Conservation (phyloP, 1,284 basidiomycete genomes). For the Melampsora abietis-canadensis region DNA sequence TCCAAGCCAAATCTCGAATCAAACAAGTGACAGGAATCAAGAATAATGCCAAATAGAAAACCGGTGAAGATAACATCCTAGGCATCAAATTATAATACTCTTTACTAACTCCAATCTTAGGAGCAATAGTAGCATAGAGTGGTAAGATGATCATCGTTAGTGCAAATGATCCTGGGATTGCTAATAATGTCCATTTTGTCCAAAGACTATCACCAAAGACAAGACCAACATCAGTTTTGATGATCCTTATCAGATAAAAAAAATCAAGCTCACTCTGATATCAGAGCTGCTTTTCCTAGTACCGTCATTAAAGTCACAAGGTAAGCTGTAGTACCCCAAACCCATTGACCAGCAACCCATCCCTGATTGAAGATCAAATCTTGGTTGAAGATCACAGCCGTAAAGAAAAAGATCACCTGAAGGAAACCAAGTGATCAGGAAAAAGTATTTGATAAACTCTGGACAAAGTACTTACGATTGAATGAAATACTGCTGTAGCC, state of each 20-base stretch:
- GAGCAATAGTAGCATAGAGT: conserved; percentile 82
- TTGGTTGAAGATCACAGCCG: conserved; percentile 84
- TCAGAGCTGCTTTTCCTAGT: conserved; percentile 91
- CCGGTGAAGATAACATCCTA: conserved; percentile 75
- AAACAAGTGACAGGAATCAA: conserved; percentile 85
- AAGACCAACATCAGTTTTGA: neutral
- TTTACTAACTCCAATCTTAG: conserved; percentile 77
- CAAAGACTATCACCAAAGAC: conserved; percentile 21
- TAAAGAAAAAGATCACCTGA: conserved; percentile 62
- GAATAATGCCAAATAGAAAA: conserved; percentile 86
- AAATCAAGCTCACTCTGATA: conserved; percentile 88
- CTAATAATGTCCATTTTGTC: conserved; percentile 54
- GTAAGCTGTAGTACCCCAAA: conserved; percentile 95
- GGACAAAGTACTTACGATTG: conserved; percentile 64
- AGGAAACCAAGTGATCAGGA: too few species aligned
- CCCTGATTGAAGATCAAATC: conserved; percentile 78
- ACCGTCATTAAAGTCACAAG: conserved; percentile 89
- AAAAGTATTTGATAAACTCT: neutral
- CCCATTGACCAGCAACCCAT: conserved; percentile 86
- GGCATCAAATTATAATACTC: conserved; percentile 84
- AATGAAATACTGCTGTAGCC: conserved; percentile 88
- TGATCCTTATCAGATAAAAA: too few species aligned
- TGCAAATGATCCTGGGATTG: conserved; percentile 91
- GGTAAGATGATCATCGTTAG: conserved; percentile 94
- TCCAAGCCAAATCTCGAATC: conserved; percentile 88